Base-by-base conservation (phyloP, 352 stramenopile species). In the Phytophthora vignae region DNA sequence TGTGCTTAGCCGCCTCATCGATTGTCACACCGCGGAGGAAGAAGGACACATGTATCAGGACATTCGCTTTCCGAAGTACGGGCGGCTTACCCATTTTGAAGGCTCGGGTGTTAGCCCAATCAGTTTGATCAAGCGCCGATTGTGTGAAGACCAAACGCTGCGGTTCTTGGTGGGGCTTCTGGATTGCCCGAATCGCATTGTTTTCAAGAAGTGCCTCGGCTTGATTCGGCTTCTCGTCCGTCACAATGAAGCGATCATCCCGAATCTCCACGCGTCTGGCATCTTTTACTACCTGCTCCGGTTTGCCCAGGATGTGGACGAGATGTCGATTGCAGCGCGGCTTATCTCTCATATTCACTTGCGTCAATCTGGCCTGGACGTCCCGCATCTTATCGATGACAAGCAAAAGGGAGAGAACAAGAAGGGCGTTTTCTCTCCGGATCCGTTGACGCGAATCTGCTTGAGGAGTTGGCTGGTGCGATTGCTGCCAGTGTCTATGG, bases 201-300 rank as follows among this genome's bases (percentile, higher is more conserved):
- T 95, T 19, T 96, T 95, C 61, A 93, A 93, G 71, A 94, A 95
- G 29, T 92, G 84, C 19, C 77, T 96, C 8, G 85, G 87, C 1
- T 78, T 96, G 63, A 90, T 96, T 79, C 79, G 86, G 6, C 76
- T 95, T 33, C 82, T 96, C 7, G 88, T 96, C 55, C 84, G 88
- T 14, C 89, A 96, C 75, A 95, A 96, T 53, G 88, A 94, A 60
- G 71, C 87, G 29, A 91, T 95, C 55, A 94, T 96, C 29, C 90
- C 88, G 15, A 90, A 84, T 58, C 79, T 96, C 0, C 88, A 96
- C 52, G 85, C 87, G 1, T 95, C 90, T 4, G 90, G 90, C 5
- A 84, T 96, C 5, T 96, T 96, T 71, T 96, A 96, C 55, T 96
- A 95, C 56, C 71, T 96, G 46, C 80, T 96, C 31, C 84, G 85